These are phyloP conservation scores for Zygosaccharomyces pseudobailii DNA, from an alignment of 1,139 yeast genomes.

Conservation along the genomic window DNA sequence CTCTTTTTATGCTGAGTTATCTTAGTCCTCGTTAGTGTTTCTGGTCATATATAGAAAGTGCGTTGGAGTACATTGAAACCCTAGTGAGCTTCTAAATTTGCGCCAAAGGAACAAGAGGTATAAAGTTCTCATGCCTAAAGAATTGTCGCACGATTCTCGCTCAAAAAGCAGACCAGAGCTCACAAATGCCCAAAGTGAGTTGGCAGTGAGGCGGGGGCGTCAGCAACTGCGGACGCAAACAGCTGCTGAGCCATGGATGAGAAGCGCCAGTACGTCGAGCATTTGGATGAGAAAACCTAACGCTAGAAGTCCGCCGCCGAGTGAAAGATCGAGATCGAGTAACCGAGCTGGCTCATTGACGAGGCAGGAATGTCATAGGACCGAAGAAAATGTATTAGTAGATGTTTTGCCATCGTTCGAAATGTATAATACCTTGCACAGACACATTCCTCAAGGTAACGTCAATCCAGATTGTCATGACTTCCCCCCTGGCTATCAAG, in stretches of 20 bases:
- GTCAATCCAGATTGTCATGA: constrained; percentile 32
- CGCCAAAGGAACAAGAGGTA: background rate
- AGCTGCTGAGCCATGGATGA: constrained; percentile 16
- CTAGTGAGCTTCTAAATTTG: background rate
- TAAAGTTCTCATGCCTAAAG: background rate
- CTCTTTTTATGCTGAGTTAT: background rate
- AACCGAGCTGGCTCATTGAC: background rate
- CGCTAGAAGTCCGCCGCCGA: constrained; percentile 2
- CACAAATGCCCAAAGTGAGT: constrained; percentile 1
- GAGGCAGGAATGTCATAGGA: constrained; percentile 1
- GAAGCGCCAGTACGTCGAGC: constrained; percentile 22
- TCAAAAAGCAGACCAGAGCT: constrained; percentile 1
- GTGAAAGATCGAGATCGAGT: background rate
- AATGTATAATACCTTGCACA: constrained; percentile 33
- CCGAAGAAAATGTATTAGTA: constrained; percentile 17
- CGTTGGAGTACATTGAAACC: background rate
- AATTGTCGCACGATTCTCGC: background rate
- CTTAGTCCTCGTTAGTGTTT: background rate
- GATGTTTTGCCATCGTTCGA: constrained; percentile 36
- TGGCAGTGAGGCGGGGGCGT: constrained; percentile 10
- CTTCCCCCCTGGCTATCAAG: constrained; percentile 32
- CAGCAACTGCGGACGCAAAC: constrained; percentile 4
- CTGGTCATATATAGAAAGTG: background rate
- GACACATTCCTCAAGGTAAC: constrained; percentile 35
- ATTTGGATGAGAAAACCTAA: constrained; percentile 9